phyloP scores from a whole-genome alignment of 305 asterid genomes.

The Striga hermonthica region DNA sequence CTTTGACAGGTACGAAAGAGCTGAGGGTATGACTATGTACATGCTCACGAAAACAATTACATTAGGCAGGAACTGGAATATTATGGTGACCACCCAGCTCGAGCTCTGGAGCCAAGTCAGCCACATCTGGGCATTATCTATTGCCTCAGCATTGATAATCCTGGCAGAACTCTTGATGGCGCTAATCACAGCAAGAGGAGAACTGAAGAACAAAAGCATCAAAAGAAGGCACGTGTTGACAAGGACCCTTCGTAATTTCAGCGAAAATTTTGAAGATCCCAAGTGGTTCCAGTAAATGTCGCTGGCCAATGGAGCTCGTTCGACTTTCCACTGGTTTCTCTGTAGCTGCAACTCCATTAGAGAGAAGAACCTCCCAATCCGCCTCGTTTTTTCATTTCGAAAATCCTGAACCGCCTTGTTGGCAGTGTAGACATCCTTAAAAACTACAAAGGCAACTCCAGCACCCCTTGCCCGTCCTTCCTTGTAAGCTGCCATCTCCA shows the following conservation, averaged over 20 bases:
- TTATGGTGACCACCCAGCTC: constrained; percentile 84
- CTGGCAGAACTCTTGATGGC: constrained; percentile 84
- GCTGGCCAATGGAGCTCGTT: constrained; percentile 95
- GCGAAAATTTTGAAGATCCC: constrained; percentile 82
- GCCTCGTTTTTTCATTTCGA: constrained; percentile 74
- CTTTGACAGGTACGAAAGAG: constrained; percentile 82
- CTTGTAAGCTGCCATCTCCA: constrained; percentile 98
- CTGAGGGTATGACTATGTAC: constrained; percentile 92
- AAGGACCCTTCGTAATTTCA: constrained; percentile 67
- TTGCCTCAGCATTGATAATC: constrained; percentile 91
- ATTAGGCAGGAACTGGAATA: constrained; percentile 97
- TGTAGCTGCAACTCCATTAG: constrained; percentile 83
- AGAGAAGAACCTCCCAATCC: constrained; percentile 88
- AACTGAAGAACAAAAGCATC: constrained; percentile 89
- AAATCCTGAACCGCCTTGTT: constrained; percentile 95
- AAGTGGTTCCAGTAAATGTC: constrained; percentile 96
- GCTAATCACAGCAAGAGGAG: constrained; percentile 86
- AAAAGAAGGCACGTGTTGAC: constrained; percentile 75
- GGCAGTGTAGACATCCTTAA: constrained; percentile 88
- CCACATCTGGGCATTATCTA: constrained; percentile 92
- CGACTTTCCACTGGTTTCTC: constrained; percentile 97
- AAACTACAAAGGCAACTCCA: constrained; percentile 92
- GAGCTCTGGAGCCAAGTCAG: constrained; percentile 92
- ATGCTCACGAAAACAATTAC: constrained; percentile 91
- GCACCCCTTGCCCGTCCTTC: constrained; percentile 98